Conservation (phyloP, 73 alveolate genomes). For the Uronychia binucleata region DNA sequence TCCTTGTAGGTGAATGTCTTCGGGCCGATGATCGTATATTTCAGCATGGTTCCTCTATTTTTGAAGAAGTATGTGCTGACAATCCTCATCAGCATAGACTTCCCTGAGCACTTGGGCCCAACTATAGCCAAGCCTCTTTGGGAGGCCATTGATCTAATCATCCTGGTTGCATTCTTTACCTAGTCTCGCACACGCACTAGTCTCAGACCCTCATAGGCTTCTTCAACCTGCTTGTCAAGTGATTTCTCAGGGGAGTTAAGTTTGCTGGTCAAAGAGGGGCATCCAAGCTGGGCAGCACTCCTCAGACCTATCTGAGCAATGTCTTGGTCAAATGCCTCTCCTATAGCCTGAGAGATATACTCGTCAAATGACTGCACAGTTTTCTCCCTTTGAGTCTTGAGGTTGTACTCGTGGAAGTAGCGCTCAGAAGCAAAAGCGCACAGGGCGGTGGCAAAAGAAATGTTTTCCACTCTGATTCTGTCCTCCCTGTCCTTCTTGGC, state of each 20-base stretch:
- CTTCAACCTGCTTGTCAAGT: neutral
- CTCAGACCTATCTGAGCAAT: neutral
- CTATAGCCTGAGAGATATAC: neutral
- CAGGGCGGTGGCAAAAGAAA: neutral
- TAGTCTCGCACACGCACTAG: neutral
- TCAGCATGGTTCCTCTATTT: conserved; percentile 16
- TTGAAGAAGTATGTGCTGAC: conserved; percentile 11
- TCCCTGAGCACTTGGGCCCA: conserved; percentile 63
- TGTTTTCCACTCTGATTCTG: neutral
- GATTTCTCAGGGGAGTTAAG: neutral
- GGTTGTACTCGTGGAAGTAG: neutral
- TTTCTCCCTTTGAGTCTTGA: neutral
- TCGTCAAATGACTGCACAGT: neutral
- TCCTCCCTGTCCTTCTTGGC: conserved; percentile 4
- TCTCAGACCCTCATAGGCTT: neutral
- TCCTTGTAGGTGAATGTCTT: conserved; percentile 11
- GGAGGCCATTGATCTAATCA: neutral
- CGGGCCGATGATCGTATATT: conserved; percentile 32
- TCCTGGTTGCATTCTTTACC: neutral
- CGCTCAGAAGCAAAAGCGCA: neutral
- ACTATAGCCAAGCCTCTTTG: conserved; percentile 45
- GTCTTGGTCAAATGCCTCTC: neutral
- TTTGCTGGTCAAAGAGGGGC: neutral
- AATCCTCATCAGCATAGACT: conserved; percentile 43
- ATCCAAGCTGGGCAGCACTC: neutral